Conservation (phyloP, 257 asterid species). For the Galeopsis tetrahit region DNA sequence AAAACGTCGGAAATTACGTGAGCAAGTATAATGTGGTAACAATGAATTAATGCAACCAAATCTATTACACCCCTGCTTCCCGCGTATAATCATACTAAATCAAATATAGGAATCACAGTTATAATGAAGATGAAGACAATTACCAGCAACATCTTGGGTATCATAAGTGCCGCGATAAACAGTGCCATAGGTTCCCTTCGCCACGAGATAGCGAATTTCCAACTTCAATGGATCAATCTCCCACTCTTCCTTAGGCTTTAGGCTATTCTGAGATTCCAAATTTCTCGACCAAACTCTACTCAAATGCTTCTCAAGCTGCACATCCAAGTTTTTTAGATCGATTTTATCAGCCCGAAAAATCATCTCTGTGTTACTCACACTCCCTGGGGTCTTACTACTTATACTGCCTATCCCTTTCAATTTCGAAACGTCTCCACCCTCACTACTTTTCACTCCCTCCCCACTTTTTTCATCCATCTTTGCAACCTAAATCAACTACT, state of each 20-base stretch:
- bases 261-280: slow-evolving; percentile 43
- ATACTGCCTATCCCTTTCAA: slow-evolving; percentile 45
- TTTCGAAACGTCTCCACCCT: slow-evolving; percentile 35
- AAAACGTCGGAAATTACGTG: too few species aligned
- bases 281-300: slow-evolving; percentile 70
- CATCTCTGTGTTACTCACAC: slow-evolving; percentile 63
- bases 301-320: slow-evolving; percentile 80
- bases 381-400: slow-evolving; percentile 42
- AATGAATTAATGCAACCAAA: neutral
- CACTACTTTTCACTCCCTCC: slow-evolving; percentile 29
- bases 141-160: slow-evolving; percentile 82
- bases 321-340: slow-evolving; percentile 78
- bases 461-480: slow-evolving; percentile 54
- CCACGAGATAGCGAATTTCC: slow-evolving; percentile 69
- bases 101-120: neutral
- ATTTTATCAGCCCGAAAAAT: slow-evolving; percentile 77
- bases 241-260: slow-evolving; percentile 71
- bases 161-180: slow-evolving; percentile 78
- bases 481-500: slow-evolving; percentile 12
- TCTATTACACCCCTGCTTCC: too few species aligned
- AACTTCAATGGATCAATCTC: slow-evolving; percentile 73
- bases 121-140: neutral
- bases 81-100: neutral
- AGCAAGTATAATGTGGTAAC: neutral
- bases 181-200: slow-evolving; percentile 81